These are phyloP conservation scores for Phellinidium pouzarii DNA, from an alignment of 1,284 basidiomycete species.

Conservation along the genomic window DNA sequence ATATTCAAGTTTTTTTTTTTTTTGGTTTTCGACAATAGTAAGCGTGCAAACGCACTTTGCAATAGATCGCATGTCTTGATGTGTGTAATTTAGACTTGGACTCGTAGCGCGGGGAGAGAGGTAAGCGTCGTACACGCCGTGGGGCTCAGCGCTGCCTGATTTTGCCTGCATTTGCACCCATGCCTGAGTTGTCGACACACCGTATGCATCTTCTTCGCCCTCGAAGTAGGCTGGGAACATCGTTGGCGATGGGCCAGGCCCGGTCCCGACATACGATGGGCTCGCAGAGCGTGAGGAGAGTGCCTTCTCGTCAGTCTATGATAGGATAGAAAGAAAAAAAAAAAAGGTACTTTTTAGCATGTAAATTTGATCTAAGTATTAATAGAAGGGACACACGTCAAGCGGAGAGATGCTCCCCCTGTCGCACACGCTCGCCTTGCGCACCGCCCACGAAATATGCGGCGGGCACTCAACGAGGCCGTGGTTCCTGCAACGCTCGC, in stretches of 20 bases:
- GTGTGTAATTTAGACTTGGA: not conserved
- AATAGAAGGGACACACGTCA: slow-evolving; percentile 4
- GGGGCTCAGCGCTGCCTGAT: not conserved
- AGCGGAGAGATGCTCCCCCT: slow-evolving; percentile 14
- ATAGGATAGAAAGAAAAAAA: not conserved
- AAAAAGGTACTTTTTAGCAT: not conserved
- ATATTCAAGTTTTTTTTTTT: not conserved
- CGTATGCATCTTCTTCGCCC: not conserved
- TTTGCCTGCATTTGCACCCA: slow-evolving; percentile 1
- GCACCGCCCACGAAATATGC: slow-evolving; percentile 13
- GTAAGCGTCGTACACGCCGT: not conserved
- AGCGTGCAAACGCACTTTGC: not conserved
- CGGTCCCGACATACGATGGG: not conserved
- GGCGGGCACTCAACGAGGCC: slow-evolving; percentile 13
- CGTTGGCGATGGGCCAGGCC: not conserved
- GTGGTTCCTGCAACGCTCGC: slow-evolving; percentile 14
- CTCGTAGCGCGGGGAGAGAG: not conserved
- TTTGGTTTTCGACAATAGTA: no score
- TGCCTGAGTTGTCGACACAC: not conserved
- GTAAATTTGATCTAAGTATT: not conserved
- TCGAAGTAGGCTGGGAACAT: not conserved
- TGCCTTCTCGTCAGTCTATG: slow-evolving; percentile 2
- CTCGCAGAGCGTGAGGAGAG: slow-evolving; percentile 13
- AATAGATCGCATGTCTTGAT: not conserved
- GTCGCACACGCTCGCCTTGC: slow-evolving; percentile 7